Percentiles rank a stretch among this genome's conserved stretches.
phyloP scores from a whole-genome alignment of 78 protist genomes.

The Paratrimastix pyriformis region DNA sequence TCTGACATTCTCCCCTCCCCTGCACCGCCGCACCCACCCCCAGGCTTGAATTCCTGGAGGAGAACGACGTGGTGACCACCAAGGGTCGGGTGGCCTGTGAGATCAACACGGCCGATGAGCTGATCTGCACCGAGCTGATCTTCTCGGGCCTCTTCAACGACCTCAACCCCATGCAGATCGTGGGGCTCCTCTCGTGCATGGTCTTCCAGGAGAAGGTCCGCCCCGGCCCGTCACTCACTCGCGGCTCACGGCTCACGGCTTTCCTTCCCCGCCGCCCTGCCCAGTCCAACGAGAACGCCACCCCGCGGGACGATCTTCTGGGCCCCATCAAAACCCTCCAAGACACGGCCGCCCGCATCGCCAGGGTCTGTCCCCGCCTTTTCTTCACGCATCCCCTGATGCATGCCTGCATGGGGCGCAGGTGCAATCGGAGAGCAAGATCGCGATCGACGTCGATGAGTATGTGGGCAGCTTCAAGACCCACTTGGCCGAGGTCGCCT shows the following conservation, averaged over 20 bases:
- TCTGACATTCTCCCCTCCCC: no score
- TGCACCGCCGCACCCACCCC: no score
- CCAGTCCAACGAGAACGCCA: neutral
- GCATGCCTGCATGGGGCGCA: neutral
- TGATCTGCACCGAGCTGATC: constrained; percentile 77
- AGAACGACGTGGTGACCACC: constrained; percentile 59
- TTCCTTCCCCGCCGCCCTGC: no score
- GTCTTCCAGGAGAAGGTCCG: constrained; percentile 51
- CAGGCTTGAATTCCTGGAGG: constrained; percentile 63
- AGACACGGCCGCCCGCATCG: constrained; percentile 62
- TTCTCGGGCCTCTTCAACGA: constrained; percentile 81
- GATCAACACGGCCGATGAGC: constrained; percentile 80
- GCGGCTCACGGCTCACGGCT: no score
- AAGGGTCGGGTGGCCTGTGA: constrained; percentile 92
- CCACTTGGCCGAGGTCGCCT: constrained; percentile 54
- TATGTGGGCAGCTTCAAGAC: constrained; percentile 55
- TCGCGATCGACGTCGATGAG: constrained; percentile 53
- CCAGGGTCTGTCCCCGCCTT: neutral
- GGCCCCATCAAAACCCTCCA: constrained; percentile 22
- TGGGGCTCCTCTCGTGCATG: constrained; percentile 66
- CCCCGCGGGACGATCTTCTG: neutral
- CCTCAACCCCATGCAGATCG: constrained; percentile 46
- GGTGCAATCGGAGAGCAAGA: constrained; percentile 62
- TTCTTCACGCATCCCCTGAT: neutral
- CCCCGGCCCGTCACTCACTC: no score